Evolutionary conservation across 2,329 filamentous ascomycete species (phyloP), one percentile per base, ranked within the genome.

Genomic region (Penicillium sp.): DNA sequence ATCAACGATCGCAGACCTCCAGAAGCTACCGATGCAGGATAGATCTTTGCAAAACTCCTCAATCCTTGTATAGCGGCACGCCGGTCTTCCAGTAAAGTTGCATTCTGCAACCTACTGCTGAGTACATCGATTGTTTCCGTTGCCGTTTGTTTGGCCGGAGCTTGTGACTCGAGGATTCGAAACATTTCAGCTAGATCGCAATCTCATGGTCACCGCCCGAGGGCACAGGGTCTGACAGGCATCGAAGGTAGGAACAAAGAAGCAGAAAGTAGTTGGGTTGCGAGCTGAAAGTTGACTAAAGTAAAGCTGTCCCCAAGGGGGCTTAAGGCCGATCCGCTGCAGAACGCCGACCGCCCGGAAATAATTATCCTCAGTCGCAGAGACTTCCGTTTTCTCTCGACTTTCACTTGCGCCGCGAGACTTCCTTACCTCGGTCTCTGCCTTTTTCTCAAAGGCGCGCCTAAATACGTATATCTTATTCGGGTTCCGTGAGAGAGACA

Each of bases 21-120:
- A 3, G 90, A 96, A 1, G 94, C 89, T 28, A 98, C 93, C 6
- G 90, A 95, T 11, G 94, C 94, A 29, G 93, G 94, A 61, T 91
- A 97, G 51, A 94, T 84, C 70, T 97, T 97, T 34, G 93, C 89
- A 68, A 98, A 97, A 72, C 90, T 96, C 59, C 94, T 82, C 29
- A 98, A 77, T 14, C 93, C 93, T 24, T 95, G 80, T 39, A 98
- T 95, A 37, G 93, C 90, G 46, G 89, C 90, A 52, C 93, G 84
- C 44, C 94, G 85, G 69, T 98, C 94, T 72, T 98, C 93, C 32
- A 98, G 80, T 13, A 98, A 78, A 1, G 89, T 96, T 36, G 90
- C 89, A 57, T 87, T 95, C 64, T 85, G 82, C 31, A 98, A 80
- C 46, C 93, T 87, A 62, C 84, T 85, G 70, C 89, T 94, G 50